Base-by-base conservation (phyloP, 2,329 filamentous ascomycete species). In the Cytospora mali region DNA sequence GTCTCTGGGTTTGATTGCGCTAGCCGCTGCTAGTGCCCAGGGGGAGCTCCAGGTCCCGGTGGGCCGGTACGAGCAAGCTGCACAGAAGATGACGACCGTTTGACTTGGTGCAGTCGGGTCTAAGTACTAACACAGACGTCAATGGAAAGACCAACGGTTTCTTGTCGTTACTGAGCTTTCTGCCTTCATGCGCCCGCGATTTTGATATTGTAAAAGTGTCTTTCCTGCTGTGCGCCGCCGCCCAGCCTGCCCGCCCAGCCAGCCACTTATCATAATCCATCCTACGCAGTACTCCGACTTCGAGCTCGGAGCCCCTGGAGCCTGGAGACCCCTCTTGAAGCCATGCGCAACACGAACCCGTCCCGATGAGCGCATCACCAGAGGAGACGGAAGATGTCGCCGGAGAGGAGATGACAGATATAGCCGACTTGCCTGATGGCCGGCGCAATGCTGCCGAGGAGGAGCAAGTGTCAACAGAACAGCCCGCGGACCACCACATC, bases 281-380 rank as follows among this genome's bases (percentile, higher is more conserved):
- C n/a, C n/a, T n/a, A n/a, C n/a, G n/a, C n/a, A n/a, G n/a, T n/a
- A n/a, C 28, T 18, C 35, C 39, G 21, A 5, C 23, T 29, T 48
- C 58, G 58, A 60, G 58, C 50, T 46, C 50, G 50, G 50, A 42
- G 51, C 58, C n/a, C 27, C 27, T 54, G 57, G 35, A 48, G 25
- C 46, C 7, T 42, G 28, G 29, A 18, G 11, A 49, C 27, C 50
- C 28, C 25, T 28, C 50, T 39, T 42, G 58, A 29, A 64, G 67
- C 70, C 63, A 72, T 73, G 75, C 72, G 62, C 71, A 62, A 66
- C 58, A 57, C 29, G 53, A 58, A 23, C 73, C 74, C 72, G 76
- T 75, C 81, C 83, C 80, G 80, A 91, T 91, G 88, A 90, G 86
- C 86, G 87, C 84, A 80, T 84, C 81, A 81, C 81, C 81, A 76